A percentile compares a stretch with the other conserved stretches of the same genome.
phyloP scores from a whole-genome alignment of 148 eudicot species.

The Amaranthus cruentus region DNA sequence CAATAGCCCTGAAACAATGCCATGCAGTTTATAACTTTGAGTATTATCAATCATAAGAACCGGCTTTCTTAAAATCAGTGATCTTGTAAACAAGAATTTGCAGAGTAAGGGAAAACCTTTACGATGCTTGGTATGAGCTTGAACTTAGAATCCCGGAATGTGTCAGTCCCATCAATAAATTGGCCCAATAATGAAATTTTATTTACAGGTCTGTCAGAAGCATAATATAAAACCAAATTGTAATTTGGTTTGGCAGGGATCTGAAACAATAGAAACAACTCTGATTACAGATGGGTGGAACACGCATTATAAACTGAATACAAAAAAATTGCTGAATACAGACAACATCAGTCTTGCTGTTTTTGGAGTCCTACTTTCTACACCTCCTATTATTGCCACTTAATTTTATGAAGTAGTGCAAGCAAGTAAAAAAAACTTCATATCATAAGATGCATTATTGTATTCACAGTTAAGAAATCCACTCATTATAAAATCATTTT shows the following conservation, averaged over 20 bases:
- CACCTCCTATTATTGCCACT: neutral
- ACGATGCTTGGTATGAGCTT: conserved; percentile 96
- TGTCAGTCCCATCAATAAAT: conserved; percentile 78
- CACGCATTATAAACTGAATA: neutral
- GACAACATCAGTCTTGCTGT: neutral
- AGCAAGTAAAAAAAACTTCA: neutral
- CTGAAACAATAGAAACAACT: conserved; percentile 42
- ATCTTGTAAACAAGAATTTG: neutral
- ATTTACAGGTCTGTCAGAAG: conserved; percentile 80
- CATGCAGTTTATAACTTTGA: conserved; percentile 15
- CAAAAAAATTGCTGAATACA: neutral
- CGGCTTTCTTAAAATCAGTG: conserved; percentile 5
- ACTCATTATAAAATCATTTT: neutral
- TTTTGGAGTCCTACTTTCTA: neutral
- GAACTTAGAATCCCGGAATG: conserved; percentile 86
- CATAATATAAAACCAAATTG: conserved; percentile 89
- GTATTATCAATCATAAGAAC: conserved; percentile 3
- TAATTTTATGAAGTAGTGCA: neutral
- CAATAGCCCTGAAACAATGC: conserved; percentile 72
- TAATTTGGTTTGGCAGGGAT: conserved; percentile 95
- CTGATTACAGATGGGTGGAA: neutral
- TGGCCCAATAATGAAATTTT: conserved; percentile 63
- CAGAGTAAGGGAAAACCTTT: conserved; percentile 48
- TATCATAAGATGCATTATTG: neutral
- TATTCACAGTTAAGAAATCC: neutral